Conservation (phyloP, 306 rosid genomes). For the Cucumis hystrix region DNA sequence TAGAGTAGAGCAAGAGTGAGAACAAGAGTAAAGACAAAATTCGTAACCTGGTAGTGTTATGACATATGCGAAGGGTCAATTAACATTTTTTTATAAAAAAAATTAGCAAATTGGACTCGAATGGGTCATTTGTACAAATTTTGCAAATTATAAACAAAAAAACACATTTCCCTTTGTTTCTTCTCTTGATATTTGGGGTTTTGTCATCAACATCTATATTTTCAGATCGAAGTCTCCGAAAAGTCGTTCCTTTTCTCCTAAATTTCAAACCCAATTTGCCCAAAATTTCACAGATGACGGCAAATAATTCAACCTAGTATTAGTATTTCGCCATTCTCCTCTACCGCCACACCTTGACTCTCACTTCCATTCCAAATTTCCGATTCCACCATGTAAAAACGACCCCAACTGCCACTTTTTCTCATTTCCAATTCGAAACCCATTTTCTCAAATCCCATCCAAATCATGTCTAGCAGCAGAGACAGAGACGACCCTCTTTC, state of each 20-base stretch:
- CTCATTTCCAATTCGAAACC: neutral
- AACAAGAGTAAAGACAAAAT: too few species aligned
- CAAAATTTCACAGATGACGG: neutral
- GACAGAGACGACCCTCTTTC: conserved; percentile 57
- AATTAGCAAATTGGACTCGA: too few species aligned
- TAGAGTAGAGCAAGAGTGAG: too few species aligned
- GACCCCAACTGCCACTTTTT: neutral
- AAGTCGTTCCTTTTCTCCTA: neutral
- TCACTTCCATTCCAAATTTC: neutral
- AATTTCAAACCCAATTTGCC: neutral
- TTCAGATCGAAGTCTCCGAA: neutral
- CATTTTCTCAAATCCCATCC: neutral
- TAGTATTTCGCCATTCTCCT: neutral
- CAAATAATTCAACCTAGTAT: neutral
- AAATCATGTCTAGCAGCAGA: conserved; percentile 30
- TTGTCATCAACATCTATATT: too few species aligned
- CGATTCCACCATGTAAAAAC: neutral
- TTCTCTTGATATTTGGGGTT: too few species aligned
- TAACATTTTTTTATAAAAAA: too few species aligned
- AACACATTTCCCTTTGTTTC: too few species aligned
- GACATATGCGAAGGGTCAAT: too few species aligned
- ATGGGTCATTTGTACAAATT: too few species aligned
- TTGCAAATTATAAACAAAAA: too few species aligned
- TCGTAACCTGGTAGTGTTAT: too few species aligned
- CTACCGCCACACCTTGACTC: neutral